Evolutionary conservation across 2,329 filamentous ascomycete genomes (phyloP).

Genomic region (Ophiobolus disseminans): DNA sequence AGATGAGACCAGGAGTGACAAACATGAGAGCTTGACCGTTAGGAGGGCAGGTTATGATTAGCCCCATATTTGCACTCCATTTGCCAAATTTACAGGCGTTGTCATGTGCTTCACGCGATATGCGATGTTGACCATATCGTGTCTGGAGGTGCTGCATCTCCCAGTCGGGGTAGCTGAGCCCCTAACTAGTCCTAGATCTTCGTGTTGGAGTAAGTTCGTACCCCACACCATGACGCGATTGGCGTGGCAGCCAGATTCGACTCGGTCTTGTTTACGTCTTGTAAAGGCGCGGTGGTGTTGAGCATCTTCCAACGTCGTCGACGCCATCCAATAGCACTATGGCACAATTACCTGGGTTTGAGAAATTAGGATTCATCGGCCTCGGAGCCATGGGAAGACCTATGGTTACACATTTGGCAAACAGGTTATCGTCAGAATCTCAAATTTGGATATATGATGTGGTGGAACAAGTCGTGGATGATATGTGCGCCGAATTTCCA

Average conservation of each 20-base stretch:
- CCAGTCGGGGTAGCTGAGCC: no score
- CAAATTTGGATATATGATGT: conserved; percentile 60
- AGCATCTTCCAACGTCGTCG: no score
- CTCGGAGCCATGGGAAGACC: conserved; percentile 64
- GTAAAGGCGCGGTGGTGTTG: no score
- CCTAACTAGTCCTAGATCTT: no score
- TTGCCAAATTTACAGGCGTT: no score
- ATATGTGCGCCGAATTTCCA: conserved; percentile 52
- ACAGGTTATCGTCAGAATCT: conserved; percentile 53
- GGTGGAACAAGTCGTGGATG: conserved; percentile 51
- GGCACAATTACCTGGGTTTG: conserved; percentile 28
- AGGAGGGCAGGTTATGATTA: no score
- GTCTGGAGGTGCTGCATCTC: no score
- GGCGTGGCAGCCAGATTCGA: neutral
- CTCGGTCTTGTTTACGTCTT: neutral
- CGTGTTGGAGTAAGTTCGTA: conserved; percentile 5
- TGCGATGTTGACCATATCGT: no score
- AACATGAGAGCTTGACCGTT: neutral
- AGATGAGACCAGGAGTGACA: neutral
- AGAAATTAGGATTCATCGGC: conserved; percentile 57
- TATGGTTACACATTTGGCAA: conserved; percentile 60
- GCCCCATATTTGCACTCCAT: no score
- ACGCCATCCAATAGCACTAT: conserved; percentile 26
- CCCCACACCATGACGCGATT: conserved; percentile 10
- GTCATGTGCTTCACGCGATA: no score